phyloP scores from a whole-genome alignment of 1,139 yeast species.

The Yamadazyma membranifaciens region DNA sequence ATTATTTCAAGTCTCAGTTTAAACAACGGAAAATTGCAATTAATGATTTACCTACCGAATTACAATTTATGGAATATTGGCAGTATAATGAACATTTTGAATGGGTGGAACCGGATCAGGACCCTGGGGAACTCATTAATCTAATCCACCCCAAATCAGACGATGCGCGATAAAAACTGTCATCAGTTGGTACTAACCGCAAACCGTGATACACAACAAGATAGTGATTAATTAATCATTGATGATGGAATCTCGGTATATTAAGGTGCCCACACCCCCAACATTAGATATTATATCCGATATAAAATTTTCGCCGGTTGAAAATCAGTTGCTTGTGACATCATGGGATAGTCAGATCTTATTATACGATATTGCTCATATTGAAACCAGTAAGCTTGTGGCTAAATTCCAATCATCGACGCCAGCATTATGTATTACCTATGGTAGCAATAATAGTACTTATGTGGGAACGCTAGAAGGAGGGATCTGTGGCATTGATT shows the following conservation, averaged over 20 bases:
- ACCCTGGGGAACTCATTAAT: slow-evolving; percentile 37
- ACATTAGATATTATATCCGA: slow-evolving; percentile 31
- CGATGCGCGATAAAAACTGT: neutral
- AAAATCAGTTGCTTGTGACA: slow-evolving; percentile 34
- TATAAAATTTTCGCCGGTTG: slow-evolving; percentile 25
- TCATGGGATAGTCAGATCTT: slow-evolving; percentile 42
- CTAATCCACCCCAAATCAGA: neutral
- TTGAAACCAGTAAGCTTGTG: slow-evolving; percentile 10
- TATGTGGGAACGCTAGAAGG: slow-evolving; percentile 44
- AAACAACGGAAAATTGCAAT: slow-evolving; percentile 29
- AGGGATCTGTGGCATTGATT: slow-evolving; percentile 36
- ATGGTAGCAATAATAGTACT: slow-evolving; percentile 16
- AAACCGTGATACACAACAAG: neutral
- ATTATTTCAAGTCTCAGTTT: slow-evolving; percentile 23
- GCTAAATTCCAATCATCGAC: slow-evolving; percentile 16
- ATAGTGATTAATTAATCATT: neutral
- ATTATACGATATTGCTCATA: slow-evolving; percentile 29
- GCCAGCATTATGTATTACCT: slow-evolving; percentile 22
- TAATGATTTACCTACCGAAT: slow-evolving; percentile 35
- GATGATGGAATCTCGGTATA: slow-evolving; percentile 2
- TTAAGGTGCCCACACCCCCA: slow-evolving; percentile 16
- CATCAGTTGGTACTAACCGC: neutral
- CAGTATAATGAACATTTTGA: slow-evolving; percentile 35
- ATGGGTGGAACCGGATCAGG: slow-evolving; percentile 52
- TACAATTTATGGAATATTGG: slow-evolving; percentile 39